Percentiles rank a stretch among this genome's conserved stretches.
phyloP scores from a whole-genome alignment of 148 eudicot species.

The Rhododendron simsii region DNA sequence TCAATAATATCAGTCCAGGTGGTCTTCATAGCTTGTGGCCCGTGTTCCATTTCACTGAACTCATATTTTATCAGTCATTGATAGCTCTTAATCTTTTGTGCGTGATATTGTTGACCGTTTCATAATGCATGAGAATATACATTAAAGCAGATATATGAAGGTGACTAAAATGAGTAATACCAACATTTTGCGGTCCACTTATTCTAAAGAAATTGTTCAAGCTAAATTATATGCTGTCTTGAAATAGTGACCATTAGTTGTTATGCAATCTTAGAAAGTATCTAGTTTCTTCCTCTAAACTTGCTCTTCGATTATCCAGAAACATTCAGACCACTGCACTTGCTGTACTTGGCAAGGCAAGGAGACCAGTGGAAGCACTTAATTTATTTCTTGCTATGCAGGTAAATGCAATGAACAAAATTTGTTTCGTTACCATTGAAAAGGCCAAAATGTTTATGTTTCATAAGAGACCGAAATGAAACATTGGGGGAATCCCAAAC shows the following conservation, averaged over 20 bases:
- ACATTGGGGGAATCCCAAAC: background rate
- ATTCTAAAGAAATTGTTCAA: background rate
- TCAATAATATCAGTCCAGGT: background rate
- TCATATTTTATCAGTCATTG: background rate
- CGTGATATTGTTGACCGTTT: background rate
- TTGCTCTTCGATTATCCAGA: constrained; percentile 32
- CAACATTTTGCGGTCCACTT: too few relatives aligned
- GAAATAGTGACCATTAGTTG: background rate
- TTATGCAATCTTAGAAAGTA: background rate
- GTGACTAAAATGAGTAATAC: background rate
- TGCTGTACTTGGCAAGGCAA: constrained; percentile 74
- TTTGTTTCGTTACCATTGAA: background rate
- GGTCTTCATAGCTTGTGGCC: background rate
- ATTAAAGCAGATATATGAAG: background rate
- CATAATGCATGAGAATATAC: background rate
- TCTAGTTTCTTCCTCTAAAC: background rate
- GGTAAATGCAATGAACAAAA: constrained; percentile 20
- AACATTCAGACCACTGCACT: constrained; percentile 87
- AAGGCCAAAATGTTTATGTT: background rate
- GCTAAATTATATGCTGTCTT: background rate
- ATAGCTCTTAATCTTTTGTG: background rate
- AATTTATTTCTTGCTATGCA: constrained; percentile 71
- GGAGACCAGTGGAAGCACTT: constrained; percentile 88
- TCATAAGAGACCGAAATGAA: background rate
- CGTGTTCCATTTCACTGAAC: background rate